These are phyloP conservation scores for Colletotrichum aenigma DNA, from an alignment of 2,329 filamentous ascomycete genomes.

Conservation along the genomic window DNA sequence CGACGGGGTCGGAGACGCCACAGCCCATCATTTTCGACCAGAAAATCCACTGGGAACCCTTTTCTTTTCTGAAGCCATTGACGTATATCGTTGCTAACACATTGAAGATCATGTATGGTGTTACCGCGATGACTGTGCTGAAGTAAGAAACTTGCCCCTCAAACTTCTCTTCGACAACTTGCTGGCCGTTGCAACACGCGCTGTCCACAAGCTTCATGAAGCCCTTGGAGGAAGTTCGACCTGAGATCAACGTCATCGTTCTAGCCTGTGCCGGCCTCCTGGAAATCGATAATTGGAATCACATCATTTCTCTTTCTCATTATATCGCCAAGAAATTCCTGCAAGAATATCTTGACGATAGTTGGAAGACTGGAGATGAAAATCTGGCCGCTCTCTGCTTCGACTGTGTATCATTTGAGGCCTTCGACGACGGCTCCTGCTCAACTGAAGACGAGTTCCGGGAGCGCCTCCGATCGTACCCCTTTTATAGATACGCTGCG, in stretches of 20 bases:
- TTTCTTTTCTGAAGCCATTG: not conserved
- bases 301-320: too few species aligned
- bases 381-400: too few species aligned
- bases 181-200: not conserved
- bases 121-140: rapidly evolving
- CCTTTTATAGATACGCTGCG: too few species aligned
- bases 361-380: too few species aligned
- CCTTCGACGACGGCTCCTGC: too few species aligned
- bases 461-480: too few species aligned
- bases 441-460: rapidly evolving
- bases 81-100: rapidly evolving
- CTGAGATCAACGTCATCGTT: too few species aligned
- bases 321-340: rapidly evolving
- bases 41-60: not conserved
- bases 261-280: too few species aligned
- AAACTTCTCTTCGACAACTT: not conserved
- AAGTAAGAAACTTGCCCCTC: not conserved
- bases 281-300: rapidly evolving
- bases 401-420: too few species aligned
- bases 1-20: not conserved
- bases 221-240: too few species aligned
- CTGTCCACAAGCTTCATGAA: too few species aligned
- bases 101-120: not conserved
- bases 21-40: not conserved
- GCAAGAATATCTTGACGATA: rapidly evolving